A percentile compares a stretch with the other conserved stretches of the same genome.
phyloP scores from a whole-genome alignment of 805 yeast species.

The Zygotorulaspora florentina region DNA sequence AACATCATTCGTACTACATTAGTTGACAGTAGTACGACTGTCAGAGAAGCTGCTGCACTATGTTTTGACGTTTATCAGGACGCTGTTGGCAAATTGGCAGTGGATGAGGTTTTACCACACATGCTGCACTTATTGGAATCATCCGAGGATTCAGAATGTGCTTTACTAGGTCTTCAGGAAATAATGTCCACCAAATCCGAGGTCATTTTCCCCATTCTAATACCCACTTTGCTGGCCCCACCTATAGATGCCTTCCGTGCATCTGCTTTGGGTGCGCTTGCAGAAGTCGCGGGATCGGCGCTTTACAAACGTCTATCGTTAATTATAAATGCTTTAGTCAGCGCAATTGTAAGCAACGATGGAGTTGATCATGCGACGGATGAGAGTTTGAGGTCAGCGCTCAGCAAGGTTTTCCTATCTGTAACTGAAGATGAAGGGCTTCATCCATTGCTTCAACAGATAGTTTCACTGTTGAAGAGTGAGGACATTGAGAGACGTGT shows the following conservation, averaged over 20 bases:
- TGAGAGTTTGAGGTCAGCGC: constrained; percentile 46
- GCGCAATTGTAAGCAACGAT: constrained; percentile 43
- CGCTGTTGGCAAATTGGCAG: constrained; percentile 75
- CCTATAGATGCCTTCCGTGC: constrained; percentile 85
- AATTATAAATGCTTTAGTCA: constrained; percentile 70
- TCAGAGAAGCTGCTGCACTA: constrained; percentile 85
- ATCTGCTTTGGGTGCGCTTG: constrained; percentile 79
- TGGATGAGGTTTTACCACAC: constrained; percentile 84
- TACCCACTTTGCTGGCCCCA: constrained; percentile 76
- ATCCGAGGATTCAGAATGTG: constrained; percentile 58
- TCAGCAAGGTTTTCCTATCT: constrained; percentile 67
- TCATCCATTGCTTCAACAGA: constrained; percentile 79
- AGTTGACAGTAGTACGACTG: constrained; percentile 65
- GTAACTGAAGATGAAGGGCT: constrained; percentile 74
- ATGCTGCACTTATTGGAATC: constrained; percentile 65
- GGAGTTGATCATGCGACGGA: constrained; percentile 39
- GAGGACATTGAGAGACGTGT: constrained; percentile 65
- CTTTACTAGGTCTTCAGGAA: constrained; percentile 83
- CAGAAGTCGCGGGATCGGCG: constrained; percentile 85
- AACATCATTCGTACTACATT: constrained; percentile 73
- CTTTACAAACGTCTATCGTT: constrained; percentile 66
- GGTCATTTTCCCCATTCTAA: constrained; percentile 86
- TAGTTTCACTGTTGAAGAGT: constrained; percentile 69
- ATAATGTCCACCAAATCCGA: constrained; percentile 88
- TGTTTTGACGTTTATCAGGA: constrained; percentile 87